phyloP scores from a whole-genome alignment of 1,284 basidiomycete species.

The Amylostereum areolatum region DNA sequence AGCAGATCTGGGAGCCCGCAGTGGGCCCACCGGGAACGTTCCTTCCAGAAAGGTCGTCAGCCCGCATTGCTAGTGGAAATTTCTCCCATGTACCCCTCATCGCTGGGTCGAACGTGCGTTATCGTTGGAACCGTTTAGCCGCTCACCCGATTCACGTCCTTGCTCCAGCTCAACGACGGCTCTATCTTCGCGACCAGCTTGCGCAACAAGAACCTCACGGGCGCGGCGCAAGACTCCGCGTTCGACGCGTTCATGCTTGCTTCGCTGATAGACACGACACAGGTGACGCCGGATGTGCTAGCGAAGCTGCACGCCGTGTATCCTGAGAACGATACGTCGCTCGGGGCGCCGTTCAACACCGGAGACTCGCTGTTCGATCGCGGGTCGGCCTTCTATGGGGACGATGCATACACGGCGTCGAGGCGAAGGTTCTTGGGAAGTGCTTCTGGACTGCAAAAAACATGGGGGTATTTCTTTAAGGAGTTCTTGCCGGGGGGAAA shows the following conservation, averaged over 20 bases:
- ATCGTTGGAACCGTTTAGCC: not conserved
- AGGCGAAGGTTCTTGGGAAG: not conserved
- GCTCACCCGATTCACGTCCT: not conserved
- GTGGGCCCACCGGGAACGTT: conserved; percentile 50
- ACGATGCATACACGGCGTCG: not conserved
- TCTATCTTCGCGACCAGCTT: not conserved
- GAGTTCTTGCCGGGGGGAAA: not conserved
- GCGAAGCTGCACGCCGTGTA: not conserved
- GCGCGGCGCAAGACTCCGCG: not conserved
- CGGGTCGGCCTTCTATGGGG: not conserved
- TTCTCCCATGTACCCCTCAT: conserved; percentile 53
- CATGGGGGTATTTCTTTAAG: not conserved
- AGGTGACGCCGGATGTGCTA: not conserved
- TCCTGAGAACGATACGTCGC: not conserved
- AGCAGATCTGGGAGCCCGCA: conserved; percentile 53
- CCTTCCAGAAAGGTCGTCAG: conserved; percentile 40
- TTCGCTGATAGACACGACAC: not conserved
- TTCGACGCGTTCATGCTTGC: not conserved
- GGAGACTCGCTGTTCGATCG: not conserved
- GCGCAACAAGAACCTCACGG: not conserved
- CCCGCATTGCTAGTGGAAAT: conserved; percentile 38
- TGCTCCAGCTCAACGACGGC: not conserved
- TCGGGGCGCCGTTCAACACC: not conserved
- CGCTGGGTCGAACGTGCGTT: conserved; percentile 46
- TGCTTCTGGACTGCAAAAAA: not conserved